Percentiles rank a stretch among this genome's conserved stretches.
phyloP scores from a whole-genome alignment of 2,329 filamentous ascomycete genomes.

The Fusarium odoratissimum region DNA sequence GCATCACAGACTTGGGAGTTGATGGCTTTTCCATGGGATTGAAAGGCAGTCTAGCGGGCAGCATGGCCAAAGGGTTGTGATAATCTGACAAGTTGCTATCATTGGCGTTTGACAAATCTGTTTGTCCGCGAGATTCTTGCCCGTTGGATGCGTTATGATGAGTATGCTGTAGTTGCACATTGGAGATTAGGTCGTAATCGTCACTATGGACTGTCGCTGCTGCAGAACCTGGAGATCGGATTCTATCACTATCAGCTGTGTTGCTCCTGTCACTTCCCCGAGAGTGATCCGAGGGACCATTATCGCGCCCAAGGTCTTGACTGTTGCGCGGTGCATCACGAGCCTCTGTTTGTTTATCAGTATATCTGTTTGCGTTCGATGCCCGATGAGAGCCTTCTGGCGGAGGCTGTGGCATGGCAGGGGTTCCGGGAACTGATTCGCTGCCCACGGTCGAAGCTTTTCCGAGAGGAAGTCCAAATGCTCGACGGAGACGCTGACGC shows the following conservation, averaged over 20 bases:
- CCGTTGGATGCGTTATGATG: background rate
- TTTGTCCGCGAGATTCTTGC: background rate
- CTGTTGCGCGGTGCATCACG: background rate
- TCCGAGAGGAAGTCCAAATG: conserved; percentile 48
- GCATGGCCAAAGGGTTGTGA: conserved; percentile 30
- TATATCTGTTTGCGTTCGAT: background rate
- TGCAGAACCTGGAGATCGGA: conserved; percentile 44
- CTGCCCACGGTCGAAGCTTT: conserved; percentile 52
- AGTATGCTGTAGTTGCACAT: background rate
- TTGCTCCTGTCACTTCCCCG: background rate
- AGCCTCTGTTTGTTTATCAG: background rate
- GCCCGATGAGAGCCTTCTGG: background rate
- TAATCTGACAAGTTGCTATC: conserved; percentile 18
- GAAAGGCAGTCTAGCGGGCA: conserved; percentile 26
- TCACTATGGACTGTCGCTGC: conserved; percentile 53
- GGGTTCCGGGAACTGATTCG: conserved; percentile 35
- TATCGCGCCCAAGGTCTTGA: background rate
- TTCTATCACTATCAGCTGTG: background rate
- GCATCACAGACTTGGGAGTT: background rate
- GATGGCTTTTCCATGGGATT: conserved; percentile 2
- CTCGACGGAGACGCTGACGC: conserved; percentile 44
- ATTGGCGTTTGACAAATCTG: background rate
- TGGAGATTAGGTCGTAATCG: conserved; percentile 45
- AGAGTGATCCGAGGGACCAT: background rate
- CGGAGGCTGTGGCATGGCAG: background rate